Evolutionary conservation across 331 rosid species (phyloP), one percentile per base, ranked within the genome.

Genomic region (Malus hybrid): DNA sequence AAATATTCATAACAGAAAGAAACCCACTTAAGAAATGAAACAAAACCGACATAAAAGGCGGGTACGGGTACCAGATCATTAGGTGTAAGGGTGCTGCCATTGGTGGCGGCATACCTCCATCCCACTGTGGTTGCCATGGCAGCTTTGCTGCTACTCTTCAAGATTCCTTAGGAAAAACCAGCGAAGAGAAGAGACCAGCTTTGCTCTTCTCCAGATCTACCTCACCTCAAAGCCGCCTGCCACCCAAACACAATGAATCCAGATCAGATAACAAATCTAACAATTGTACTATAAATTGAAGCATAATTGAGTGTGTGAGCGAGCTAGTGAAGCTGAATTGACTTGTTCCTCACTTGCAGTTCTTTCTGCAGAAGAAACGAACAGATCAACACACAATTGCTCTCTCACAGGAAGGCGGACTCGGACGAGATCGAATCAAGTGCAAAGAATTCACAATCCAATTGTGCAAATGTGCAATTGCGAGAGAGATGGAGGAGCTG

Each of bases 61-160:
- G 29, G 46, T 42, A 10, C 10, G 57, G 57, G 12, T 87, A 95
- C 99, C 97, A 84, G 61, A 76, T 92, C 93, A 85, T 85, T 90
- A 80, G 92, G 67, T 77, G 92, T 76, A 74, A 73, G 96, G 82
- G 78, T 84, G 91, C 90, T 86, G 86, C 97, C 99, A 83, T 92
- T 94, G 83, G 81, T 88, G 89, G 96, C 87, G 81, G 91, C 74
- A 50, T 71, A 77, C 87, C 99, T 86, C 97, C 97, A 90, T 84
- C 94, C 76, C 46, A 87, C 28, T 46, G 98, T 79, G 5, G 96
- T 78, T 33, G 99, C 92, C 99, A 95, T 59, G 20, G 20, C 57
- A 52, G 88, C 82, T 87, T 85, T 12, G 78, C 77, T 85, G 57
- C 57, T 52, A 82, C 69, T 78, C 67, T 73, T 70, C 62, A 77